Conservation (phyloP, 2,329 filamentous ascomycete genomes). For the Bipolaris oryzae region DNA sequence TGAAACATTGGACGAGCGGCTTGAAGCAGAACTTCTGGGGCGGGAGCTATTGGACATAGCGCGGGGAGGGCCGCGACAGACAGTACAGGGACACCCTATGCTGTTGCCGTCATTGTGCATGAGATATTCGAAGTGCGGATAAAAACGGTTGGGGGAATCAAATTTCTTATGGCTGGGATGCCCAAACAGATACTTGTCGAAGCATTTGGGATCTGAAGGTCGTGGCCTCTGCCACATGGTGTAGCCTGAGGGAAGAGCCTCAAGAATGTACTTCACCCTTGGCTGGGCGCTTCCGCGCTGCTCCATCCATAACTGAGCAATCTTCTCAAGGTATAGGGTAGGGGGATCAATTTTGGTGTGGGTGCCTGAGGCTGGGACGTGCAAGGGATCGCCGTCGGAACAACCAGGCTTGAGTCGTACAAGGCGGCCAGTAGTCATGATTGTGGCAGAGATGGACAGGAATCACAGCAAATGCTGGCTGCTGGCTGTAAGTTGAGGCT, state of each 20-base stretch:
- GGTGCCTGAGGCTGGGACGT: conserved; percentile 23
- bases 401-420: conserved; percentile 32
- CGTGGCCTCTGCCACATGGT: conserved; percentile 58
- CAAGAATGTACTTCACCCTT: conserved; percentile 56
- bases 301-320: conserved; percentile 58
- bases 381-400: conserved; percentile 46
- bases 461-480: too few relatives aligned
- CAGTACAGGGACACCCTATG: conserved; percentile 57
- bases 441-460: background rate
- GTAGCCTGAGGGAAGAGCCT: conserved; percentile 62
- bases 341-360: conserved; percentile 50
- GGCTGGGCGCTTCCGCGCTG: conserved; percentile 45
- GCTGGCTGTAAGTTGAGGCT: too few relatives aligned
- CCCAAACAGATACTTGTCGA: conserved; percentile 64
- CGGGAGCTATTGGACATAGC: conserved; percentile 13
- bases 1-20: background rate
- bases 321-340: conserved; percentile 54
- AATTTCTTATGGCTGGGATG: conserved; percentile 59
- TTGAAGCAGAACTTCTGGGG: conserved; percentile 11
- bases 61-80: conserved; percentile 49
- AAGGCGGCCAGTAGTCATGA: conserved; percentile 11
- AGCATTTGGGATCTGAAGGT: conserved; percentile 45
- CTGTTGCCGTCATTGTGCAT: conserved; percentile 55
- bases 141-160: conserved; percentile 61
- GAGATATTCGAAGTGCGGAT: conserved; percentile 62